Evolutionary conservation across 2,329 filamentous ascomycete genomes (phyloP).

Genomic region (Talaromyces islandicus): DNA sequence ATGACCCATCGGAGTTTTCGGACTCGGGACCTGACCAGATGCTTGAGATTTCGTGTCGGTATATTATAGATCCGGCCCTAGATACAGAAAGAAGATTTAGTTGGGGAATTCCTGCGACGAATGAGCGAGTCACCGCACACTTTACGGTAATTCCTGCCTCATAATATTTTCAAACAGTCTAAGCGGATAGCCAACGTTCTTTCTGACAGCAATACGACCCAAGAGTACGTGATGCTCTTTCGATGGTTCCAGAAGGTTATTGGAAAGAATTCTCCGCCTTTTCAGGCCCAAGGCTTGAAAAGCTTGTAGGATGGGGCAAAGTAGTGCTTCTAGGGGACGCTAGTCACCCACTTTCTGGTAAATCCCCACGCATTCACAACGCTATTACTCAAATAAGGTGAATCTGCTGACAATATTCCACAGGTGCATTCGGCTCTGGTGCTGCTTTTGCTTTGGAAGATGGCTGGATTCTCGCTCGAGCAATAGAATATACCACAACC

Average conservation of each 20-base stretch:
- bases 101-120: slow-evolving; percentile 17
- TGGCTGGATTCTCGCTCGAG: slow-evolving; percentile 39
- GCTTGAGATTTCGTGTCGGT: slow-evolving; percentile 2
- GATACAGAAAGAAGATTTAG: slow-evolving; percentile 14
- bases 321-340: slow-evolving; percentile 1
- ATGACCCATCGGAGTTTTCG: slow-evolving; percentile 1
- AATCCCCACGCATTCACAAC: background rate
- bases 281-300: background rate
- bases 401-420: background rate
- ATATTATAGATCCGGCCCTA: slow-evolving; percentile 7
- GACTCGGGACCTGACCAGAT: background rate
- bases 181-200: background rate
- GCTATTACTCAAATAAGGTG: background rate
- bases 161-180: background rate
- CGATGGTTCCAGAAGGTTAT: background rate
- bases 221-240: background rate
- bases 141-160: background rate
- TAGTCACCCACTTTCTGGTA: slow-evolving; percentile 2
- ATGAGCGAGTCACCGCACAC: slow-evolving; percentile 16
- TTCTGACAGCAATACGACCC: background rate
- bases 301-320: background rate
- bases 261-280: slow-evolving; percentile 4
- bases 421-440: slow-evolving; percentile 3
- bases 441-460: slow-evolving; percentile 42
- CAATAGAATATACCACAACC: slow-evolving; percentile 21